Evolutionary conservation across 139 green algal species (phyloP).

Genomic region (Pycnococcus provasolii): DNA sequence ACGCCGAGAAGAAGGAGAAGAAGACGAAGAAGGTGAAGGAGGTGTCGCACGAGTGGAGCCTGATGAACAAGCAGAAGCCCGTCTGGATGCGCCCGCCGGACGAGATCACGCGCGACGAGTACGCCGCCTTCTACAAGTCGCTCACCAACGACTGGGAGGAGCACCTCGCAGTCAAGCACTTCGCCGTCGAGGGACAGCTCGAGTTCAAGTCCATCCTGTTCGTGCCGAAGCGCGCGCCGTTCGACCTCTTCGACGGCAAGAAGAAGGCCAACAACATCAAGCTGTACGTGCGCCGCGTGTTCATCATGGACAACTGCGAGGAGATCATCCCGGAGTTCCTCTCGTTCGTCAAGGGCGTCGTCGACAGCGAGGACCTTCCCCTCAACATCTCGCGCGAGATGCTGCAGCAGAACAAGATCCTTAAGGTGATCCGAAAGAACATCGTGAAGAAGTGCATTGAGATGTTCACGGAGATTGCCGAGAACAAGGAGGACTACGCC

Average conservation of each 20-base stretch:
- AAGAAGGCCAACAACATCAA: conserved; percentile 99
- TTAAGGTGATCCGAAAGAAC: conserved; percentile 99
- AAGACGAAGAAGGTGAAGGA: conserved; percentile 84
- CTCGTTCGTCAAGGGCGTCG: conserved; percentile 93
- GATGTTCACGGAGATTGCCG: conserved; percentile 89
- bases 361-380: conserved; percentile 96
- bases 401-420: conserved; percentile 99
- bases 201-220: conserved; percentile 98
- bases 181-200: conserved; percentile 94
- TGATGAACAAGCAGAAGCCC: conserved; percentile 99
- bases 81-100: conserved; percentile 99
- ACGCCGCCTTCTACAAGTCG: conserved; percentile 93
- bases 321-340: conserved; percentile 95
- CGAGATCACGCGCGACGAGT: conserved; percentile 92
- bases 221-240: conserved; percentile 84
- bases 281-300: conserved; percentile 97
- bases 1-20: conserved; percentile 53
- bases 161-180: conserved; percentile 89
- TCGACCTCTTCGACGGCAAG: conserved; percentile 95
- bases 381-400: conserved; percentile 99
- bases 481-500: conserved; percentile 99
- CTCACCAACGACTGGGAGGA: conserved; percentile 99
- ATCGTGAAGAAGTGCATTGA: conserved; percentile 99
- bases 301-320: conserved; percentile 99
- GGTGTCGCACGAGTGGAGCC: conserved; percentile 86